Evolutionary conservation across 2,329 filamentous ascomycete genomes (phyloP), one percentile per base, ranked within the genome.

Genomic region (Dothistroma pini): DNA sequence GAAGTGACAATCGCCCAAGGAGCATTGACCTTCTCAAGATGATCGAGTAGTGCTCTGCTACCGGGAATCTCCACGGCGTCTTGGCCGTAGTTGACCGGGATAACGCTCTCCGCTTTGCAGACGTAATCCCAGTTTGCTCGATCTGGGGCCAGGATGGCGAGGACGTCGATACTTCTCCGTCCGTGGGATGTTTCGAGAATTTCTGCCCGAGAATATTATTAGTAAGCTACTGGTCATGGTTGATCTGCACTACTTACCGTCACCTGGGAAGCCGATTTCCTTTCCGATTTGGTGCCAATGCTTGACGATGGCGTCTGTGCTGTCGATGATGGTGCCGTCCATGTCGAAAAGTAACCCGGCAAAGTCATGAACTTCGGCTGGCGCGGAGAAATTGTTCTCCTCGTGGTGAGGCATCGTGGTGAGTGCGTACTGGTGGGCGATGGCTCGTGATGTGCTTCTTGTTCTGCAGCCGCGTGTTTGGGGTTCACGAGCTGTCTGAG

Each of bases 91-190:
- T 89, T 81, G 71, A 85, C 83, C 2, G 93, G 93, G 41, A 97
- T 86, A 22, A 84, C 80, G 25, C 85, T 87, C 78, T 97, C 95
- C 74, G 93, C 85, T 59, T 88, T 79, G 74, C 84, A 85, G 68
- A 96, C 86, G 72, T 96, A 96, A 66, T 96, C 91, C 91, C 90
- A 93, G 69, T 89, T 97, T 48, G 95, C 95, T 74, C 91, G 91
- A 68, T 90, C 87, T 16, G 91, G 89, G 64, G 90, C 88, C 61
- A 96, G 84, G 31, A 93, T 80, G 74, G 85, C 85, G 61, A 99
- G 82, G 2, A 89, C 86, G 70, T 99, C 95, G 71, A 97, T 96
- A 67, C 87, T 91, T 61, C 95, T 83, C 62, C 93, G 86, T 63
- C 95, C 95, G 76, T 99, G 95, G 5, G 92, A 96, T 10, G 91